Evolutionary conservation across 306 rosid species (phyloP), one percentile per base, ranked within the genome.

Genomic region (Cicer yamashitae): DNA sequence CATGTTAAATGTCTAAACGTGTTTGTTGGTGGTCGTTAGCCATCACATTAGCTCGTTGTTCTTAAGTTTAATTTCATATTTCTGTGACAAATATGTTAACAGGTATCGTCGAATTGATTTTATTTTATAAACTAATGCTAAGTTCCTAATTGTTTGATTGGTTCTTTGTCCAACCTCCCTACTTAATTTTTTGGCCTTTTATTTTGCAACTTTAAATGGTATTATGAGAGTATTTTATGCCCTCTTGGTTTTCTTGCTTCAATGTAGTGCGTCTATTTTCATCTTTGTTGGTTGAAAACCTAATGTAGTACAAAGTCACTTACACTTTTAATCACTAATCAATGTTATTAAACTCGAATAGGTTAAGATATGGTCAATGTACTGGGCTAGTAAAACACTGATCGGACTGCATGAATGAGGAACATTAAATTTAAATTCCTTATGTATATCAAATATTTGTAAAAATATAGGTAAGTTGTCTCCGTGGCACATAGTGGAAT

Each of bases 231-330:
- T 14, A 48, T 69, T 18, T 34, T 66, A 7, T 41, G 17, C 51
- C 0, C 54, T 39, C n/a, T 68, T 58, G 10, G 47, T 14, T 66
- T 66, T 66, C 60, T 44, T 77, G 76, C 7, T 13, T 69, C 70
- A 46, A 18, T 44, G 48, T 44, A 44, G 48, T 44, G 48, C 30
- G 3, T 22, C 30, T 20, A 22, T 22, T 22, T 22, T 22, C 30
- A 22, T 1, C 3, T 22, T 22, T 22, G 2, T 22, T 22, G 30
- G 30, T 22, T 22, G 30, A 44, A 7, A 44, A 44, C 48, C 48
- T 11, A 44, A 44, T 44, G 48, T 8, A 22, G 30, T 22, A 2
- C 30, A 22, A 22, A 22, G 30, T 22, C 0, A 22, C 30, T 20
- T 20, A 22, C 1, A 22, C 30, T 22, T 22, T 22, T 22, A 22